Base-by-base conservation (phyloP, 2,329 filamentous ascomycete species). In the Aureobasidium sp. region DNA sequence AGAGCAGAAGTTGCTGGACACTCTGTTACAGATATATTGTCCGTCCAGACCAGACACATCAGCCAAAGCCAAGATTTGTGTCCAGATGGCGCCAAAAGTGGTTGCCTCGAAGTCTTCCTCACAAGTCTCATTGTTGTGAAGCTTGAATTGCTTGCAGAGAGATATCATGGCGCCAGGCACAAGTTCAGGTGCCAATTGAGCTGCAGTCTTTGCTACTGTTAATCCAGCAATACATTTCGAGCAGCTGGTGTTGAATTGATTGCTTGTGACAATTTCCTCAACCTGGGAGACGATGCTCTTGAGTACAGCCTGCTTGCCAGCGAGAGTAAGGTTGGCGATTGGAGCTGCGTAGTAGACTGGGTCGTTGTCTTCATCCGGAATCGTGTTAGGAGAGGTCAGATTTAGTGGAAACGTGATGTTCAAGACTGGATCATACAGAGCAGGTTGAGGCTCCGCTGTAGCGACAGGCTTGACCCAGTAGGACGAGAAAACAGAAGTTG, bases 61-160 rank as follows among this genome's bases (percentile, higher is more conserved):
- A 8, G 81, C 81, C 47, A 78, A 73, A 2, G 79, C 76, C 35
- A 85, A 71, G 1, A 85, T 74, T 66, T 85, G 82, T 5, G 82
- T 82, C 81, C 81, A 85, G 60, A 82, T 75, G 1, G 80, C 78
- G 19, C 83, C 82, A 64, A 80, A 82, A 17, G 73, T 79, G 17
- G 72, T 70, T 2, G 76, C 74, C 1, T 75, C 72, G 62, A 80
- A 85, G 45, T 75, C 76, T 24, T 76, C 72, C 57, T 76, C 72
- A 66, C 83, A 85, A 0, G 75, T 75, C 12, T 71, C 66, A 63
- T 80, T 78, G 0, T 77, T 75, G n/a, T 74, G 69, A 62, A 82
- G 80, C 7, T 70, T 67, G 12, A 76, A 81, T 14, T 71, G 68
- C 64, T 80, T 74, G 70, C 82, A 85, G 1, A 85, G 70, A 1